Base-by-base conservation (phyloP, 257 asterid genomes). In the Nicotiana otophora region DNA sequence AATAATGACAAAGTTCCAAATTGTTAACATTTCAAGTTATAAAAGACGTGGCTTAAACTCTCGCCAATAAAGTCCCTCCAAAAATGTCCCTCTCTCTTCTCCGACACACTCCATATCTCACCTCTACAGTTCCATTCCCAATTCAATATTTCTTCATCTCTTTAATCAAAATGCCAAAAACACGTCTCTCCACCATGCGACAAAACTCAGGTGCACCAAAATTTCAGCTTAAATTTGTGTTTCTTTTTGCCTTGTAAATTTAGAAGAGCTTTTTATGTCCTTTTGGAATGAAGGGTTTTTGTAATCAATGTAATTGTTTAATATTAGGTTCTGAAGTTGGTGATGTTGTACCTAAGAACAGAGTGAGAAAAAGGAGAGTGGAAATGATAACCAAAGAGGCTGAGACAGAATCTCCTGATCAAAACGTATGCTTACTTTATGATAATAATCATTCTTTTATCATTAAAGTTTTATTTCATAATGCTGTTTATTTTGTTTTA, bases 1-100 rank as follows among this genome's bases (percentile, higher is more conserved):
- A 33, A 33, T 33, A 33, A 33, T 33, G 36, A 0, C 6, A 36
- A 30, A 36, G 42, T 36, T 36, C 42, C 2, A 7, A 39, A 9
- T 7, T 39, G 46, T 39, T 39, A 39, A 7, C 10, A 39, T 39
- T 39, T 34, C 33, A n/a, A 5, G 5, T 36, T 39, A 39, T 9
- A 39, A 12, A 48, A n/a, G 39, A 74, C 79, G 79, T 46, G 79
- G 79, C 39, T 72, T 48, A 3, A 72, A 48, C 39, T 46, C 0
- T 12, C 0, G 79, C 79, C 79, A 74, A 15, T 36, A 36, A 36
- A 36, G 46, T 72, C 79, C 78, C 60, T 72, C 60, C 79, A 48
- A 48, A 46, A 72, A 72, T 72, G 79, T 72, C 61, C 7, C 8
- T 14, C 79, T 72, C 79, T 72, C 61, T 72, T 72, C 79, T 72